Percentiles rank a stretch among this genome's conserved stretches.
Evolutionary conservation across 306 rosid species (phyloP).

Genomic region (Dalbergia oliveri): DNA sequence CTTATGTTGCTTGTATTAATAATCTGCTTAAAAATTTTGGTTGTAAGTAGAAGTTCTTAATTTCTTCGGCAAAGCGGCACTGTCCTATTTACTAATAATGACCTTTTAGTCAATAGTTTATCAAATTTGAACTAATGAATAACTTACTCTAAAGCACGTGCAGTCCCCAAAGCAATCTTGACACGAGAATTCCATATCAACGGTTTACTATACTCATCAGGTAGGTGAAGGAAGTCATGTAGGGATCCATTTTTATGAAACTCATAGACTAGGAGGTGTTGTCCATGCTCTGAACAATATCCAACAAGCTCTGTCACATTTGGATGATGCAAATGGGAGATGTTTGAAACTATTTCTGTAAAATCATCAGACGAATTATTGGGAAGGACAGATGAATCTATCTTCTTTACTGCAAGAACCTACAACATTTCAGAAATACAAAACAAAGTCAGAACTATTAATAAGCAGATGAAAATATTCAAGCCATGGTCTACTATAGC

Average conservation of each 20-base stretch:
- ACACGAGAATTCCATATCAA: constrained; percentile 97
- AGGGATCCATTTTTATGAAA: constrained; percentile 89
- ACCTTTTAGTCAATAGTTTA: not conserved
- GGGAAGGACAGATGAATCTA: constrained; percentile 81
- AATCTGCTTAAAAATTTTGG: constrained; percentile 19
- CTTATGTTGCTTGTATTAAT: constrained; percentile 4
- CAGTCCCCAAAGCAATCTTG: constrained; percentile 96
- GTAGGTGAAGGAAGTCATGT: constrained; percentile 87
- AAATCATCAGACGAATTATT: constrained; percentile 67
- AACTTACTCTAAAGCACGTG: constrained; percentile 96
- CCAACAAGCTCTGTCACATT: constrained; percentile 94
- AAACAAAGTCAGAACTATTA: constrained; percentile 39
- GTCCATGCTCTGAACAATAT: constrained; percentile 97
- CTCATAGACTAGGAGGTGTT: constrained; percentile 86
- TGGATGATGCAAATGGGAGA: constrained; percentile 85
- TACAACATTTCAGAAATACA: constrained; percentile 49
- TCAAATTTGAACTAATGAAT: not conserved
- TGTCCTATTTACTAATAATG: constrained; percentile 4
- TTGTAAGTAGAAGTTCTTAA: not conserved
- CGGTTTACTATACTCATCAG: constrained; percentile 88
- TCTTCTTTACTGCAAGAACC: constrained; percentile 97
- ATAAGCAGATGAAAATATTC: constrained; percentile 27
- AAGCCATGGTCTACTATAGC: constrained; percentile 2
- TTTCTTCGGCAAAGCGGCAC: not conserved
- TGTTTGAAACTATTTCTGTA: constrained; percentile 72